Evolutionary conservation across 2,329 filamentous ascomycete genomes (phyloP).

Genomic region (Scorias spongiosa): DNA sequence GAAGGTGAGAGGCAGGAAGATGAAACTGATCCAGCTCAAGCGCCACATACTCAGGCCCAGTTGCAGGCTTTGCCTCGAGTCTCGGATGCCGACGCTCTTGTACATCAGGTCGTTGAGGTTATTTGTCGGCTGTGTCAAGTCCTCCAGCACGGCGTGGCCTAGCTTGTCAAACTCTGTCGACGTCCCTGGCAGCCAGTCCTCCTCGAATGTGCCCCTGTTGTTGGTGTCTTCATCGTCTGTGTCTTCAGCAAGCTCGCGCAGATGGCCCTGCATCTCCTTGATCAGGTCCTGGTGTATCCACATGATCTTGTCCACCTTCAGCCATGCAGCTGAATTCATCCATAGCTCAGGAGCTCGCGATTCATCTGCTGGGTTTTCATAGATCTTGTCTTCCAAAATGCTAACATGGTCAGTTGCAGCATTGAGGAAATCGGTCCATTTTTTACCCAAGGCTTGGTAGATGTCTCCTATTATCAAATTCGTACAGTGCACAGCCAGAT

Average conservation of each 20-base stretch:
- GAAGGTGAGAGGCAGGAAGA: slow-evolving; percentile 48
- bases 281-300: slow-evolving; percentile 34
- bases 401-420: slow-evolving; percentile 34
- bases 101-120: slow-evolving; percentile 38
- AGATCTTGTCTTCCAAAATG: slow-evolving; percentile 37
- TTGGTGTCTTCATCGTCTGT: slow-evolving; percentile 8
- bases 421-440: slow-evolving; percentile 32
- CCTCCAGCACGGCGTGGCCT: slow-evolving; percentile 33
- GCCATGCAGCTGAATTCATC: slow-evolving; percentile 35
- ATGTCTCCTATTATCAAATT: slow-evolving; percentile 35
- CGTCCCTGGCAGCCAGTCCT: slow-evolving; percentile 26
- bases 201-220: slow-evolving; percentile 16
- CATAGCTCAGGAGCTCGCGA: slow-evolving; percentile 37
- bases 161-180: slow-evolving; percentile 30
- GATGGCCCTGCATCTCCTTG: slow-evolving; percentile 29
- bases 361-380: slow-evolving; percentile 39
- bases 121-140: slow-evolving; percentile 35
- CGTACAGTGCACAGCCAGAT: slow-evolving; percentile 32
- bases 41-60: slow-evolving; percentile 37
- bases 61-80: slow-evolving; percentile 34
- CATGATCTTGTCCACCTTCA: slow-evolving; percentile 38
- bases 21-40: slow-evolving; percentile 56
- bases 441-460: slow-evolving; percentile 30
- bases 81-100: slow-evolving; percentile 37
- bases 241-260: slow-evolving; percentile 25